Base-by-base conservation (phyloP, 352 stramenopile genomes). In the Peronospora belbahrii region DNA sequence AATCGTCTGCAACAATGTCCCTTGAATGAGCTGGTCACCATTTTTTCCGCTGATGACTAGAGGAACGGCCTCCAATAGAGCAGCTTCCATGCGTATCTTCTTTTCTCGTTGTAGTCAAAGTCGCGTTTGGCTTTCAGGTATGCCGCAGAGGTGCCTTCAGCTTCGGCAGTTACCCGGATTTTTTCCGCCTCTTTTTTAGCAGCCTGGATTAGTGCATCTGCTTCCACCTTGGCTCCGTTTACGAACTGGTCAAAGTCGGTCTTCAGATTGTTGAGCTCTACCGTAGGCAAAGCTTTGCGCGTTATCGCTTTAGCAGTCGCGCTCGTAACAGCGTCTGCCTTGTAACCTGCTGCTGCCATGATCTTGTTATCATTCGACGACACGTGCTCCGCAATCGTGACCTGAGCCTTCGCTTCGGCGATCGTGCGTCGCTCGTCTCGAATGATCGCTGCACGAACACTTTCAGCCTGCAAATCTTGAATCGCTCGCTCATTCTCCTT, bases 41-140 rank as follows among this genome's bases (percentile, higher is more conserved):
- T 86, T 85, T 49, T 90, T 88, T 51, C 82, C 82, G 51, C 74
- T 88, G 38, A 94, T 85, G 8, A 94, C 75, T 48, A 91, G 61
- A 8, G 79, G 77, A 11, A 86, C 64, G 7, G 59, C 58, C 43
- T 72, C 39, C 0, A 83, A 70, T 17, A 94, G 58, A 10, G 59
- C 48, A 10, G 67, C 63, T 48, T 91, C 69, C 15, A 94, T 56
- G 19, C 38, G 19, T 33, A 90, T 70, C 42, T 81, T 82, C 65
- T n/a, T n/a, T 88, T 89, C 41, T 62, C 56, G 39, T 86, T 67
- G 59, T 86, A 85, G 34, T 94, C 79, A 28, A 75, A 91, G 15
- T 63, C 60, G 23, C 82, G 79, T 58, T 94, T 94, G 19, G 83
- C 74, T n/a, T 67, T 68, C 5, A 94, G 58, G 39, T 70, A 74